Evolutionary conservation across 345 rosid species (phyloP), one percentile per base, ranked within the genome.

Genomic region (Citrus australasica): DNA sequence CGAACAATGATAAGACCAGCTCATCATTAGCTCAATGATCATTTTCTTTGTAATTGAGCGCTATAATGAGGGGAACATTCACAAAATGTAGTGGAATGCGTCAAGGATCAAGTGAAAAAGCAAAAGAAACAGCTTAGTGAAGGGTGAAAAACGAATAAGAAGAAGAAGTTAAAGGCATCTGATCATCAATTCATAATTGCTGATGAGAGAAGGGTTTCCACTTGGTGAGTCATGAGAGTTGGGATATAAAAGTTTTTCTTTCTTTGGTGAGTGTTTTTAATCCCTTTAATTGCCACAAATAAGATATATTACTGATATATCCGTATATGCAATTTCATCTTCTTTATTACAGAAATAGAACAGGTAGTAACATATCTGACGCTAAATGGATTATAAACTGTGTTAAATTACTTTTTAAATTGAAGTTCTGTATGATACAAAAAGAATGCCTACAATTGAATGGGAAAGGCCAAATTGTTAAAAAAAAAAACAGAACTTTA

Each of bases 401-500:
- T 67, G 56, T 70, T 48, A 30, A 64, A 42, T 71, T 51, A 42
- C 63, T 72, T 81, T 73, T 73, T 40, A 61, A 51, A 35, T 64
- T 22, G 35, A 64, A 76, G 14, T 35, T 38, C 63, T 53, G 40
- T 68, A 38, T 58, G 68, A 59, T 69, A 80, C 69, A 72, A 51
- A 85, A 73, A 81, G 73, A 79, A 76, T 51, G 24, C 73, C 83
- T 46, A 79, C 37, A 83, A 61, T 79, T 64, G 24, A 74, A 74
- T 61, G 37, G 71, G 42, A 46, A 66, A 70, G 65, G 37, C 67
- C 55, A 70, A 38, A 35, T 21, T 9, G 14, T 40, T 40, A 1
- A 37, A 37, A 7, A 7, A 30, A 42, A 7, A 25, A 8, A 33
- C 21, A 4, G 60, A 46, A 4, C 51, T 48, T 76, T 67, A 35